These are phyloP conservation scores for Ilex asprella DNA, from an alignment of 257 asterid species.

Conservation along the genomic window DNA sequence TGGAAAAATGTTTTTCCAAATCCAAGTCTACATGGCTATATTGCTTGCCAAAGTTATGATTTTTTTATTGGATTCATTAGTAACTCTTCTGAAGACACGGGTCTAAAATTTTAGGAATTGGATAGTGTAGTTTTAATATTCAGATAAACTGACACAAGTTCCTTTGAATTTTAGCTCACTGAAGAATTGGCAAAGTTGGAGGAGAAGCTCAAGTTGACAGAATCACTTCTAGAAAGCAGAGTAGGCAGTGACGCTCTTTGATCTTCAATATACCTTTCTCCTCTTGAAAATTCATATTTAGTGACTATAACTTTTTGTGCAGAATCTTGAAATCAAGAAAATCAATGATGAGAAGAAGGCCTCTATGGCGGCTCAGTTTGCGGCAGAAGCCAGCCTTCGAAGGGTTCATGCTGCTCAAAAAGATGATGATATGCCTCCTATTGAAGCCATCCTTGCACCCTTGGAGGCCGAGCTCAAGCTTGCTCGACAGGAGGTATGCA, in stretches of 20 bases:
- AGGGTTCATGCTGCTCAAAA: slow-evolving; percentile 96
- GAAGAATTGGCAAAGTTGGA: slow-evolving; percentile 83
- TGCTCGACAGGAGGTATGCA: slow-evolving; percentile 87
- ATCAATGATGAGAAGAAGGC: slow-evolving; percentile 95
- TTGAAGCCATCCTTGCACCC: slow-evolving; percentile 96
- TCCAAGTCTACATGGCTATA: neutral
- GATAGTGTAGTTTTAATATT: neutral
- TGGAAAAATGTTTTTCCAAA: neutral
- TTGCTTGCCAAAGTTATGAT: neutral
- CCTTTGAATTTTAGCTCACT: slow-evolving; percentile 48
- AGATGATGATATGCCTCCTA: slow-evolving; percentile 99
- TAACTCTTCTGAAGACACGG: neutral
- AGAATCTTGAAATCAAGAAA: slow-evolving; percentile 98
- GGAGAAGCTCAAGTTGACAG: slow-evolving; percentile 82
- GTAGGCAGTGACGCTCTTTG: slow-evolving; percentile 28
- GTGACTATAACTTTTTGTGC: slow-evolving; percentile 11
- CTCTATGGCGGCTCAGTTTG: slow-evolving; percentile 97
- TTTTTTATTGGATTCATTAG: neutral
- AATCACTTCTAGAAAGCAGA: slow-evolving; percentile 86
- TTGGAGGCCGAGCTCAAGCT: slow-evolving; percentile 97
- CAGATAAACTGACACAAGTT: neutral
- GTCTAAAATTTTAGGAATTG: neutral
- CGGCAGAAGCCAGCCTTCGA: slow-evolving; percentile 98
- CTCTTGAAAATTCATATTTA: neutral
- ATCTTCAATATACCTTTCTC: slow-evolving; percentile 1